Percentiles rank a stretch among this genome's conserved stretches.
These are phyloP conservation scores for Brachypodium distachyon DNA, from an alignment of 202 grass and related monocot species.

Conservation along the genomic window DNA sequence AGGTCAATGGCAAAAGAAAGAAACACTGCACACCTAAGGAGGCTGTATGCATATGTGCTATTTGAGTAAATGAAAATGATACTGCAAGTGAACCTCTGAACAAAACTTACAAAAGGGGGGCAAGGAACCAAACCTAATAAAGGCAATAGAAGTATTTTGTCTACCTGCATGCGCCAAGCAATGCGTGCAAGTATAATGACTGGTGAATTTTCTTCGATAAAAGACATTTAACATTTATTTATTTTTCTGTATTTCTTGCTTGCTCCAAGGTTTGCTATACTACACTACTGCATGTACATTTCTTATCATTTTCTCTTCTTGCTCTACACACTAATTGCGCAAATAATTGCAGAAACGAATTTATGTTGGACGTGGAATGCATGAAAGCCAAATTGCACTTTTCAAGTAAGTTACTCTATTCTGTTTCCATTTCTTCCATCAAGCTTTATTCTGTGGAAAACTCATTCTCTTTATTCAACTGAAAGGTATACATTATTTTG, in stretches of 20 bases:
- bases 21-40: no score
- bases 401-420: constrained; percentile 67
- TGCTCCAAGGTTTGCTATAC: background rate
- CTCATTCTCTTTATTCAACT: constrained; percentile 39
- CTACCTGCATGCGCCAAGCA: background rate
- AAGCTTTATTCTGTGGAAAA: background rate
- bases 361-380: constrained; percentile 97
- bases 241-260: background rate
- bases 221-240: background rate
- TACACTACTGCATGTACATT: background rate
- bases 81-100: background rate
- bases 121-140: background rate
- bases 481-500: constrained; percentile 87
- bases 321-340: background rate
- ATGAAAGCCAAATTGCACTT: constrained; percentile 77
- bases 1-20: no score
- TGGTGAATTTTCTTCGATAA: background rate
- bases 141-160: background rate
- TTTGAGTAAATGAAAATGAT: background rate
- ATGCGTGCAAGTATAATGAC: background rate
- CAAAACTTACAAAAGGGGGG: no score
- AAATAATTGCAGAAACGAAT: constrained; percentile 53
- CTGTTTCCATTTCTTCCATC: background rate
- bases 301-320: background rate
- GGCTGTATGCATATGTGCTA: background rate